phyloP scores from a whole-genome alignment of 768 basidiomycete genomes.

The Leucocoprinus sp. region DNA sequence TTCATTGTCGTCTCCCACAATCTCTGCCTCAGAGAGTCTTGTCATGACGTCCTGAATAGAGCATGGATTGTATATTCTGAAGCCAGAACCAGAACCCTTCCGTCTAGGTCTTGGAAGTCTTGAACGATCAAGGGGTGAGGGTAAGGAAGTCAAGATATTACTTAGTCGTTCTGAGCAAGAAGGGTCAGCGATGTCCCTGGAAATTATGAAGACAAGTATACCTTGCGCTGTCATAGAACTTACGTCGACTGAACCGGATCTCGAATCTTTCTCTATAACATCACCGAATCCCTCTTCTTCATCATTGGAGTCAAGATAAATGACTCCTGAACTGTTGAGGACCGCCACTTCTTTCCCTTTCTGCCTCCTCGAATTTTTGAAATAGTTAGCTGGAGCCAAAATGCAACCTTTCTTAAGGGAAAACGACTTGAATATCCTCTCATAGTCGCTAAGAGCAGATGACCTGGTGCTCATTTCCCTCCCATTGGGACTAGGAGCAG shows the following conservation, averaged over 20 bases:
- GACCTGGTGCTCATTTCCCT: slow-evolving; percentile 27
- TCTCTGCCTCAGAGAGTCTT: slow-evolving; percentile 69
- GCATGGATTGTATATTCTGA: slow-evolving; percentile 29
- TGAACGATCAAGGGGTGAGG: slow-evolving; percentile 18
- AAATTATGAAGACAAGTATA: slow-evolving; percentile 15
- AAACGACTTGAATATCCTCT: slow-evolving; percentile 72
- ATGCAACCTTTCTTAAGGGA: slow-evolving; percentile 64
- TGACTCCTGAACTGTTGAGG: slow-evolving; percentile 33
- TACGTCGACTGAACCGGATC: slow-evolving; percentile 19
- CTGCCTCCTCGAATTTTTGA: slow-evolving; percentile 29
- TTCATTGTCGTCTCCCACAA: slow-evolving; percentile 59
- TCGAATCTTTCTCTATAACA: slow-evolving; percentile 20
- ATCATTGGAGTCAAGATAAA: slow-evolving; percentile 48
- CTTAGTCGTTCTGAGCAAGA: slow-evolving; percentile 28
- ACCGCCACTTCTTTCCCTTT: slow-evolving; percentile 15
- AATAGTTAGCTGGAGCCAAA: slow-evolving; percentile 70
- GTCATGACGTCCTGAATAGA: slow-evolving; percentile 43
- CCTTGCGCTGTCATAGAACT: slow-evolving; percentile 32
- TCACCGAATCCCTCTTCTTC: slow-evolving; percentile 21
- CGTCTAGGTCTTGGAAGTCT: slow-evolving; percentile 14
- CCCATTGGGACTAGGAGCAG: slow-evolving; percentile 18
- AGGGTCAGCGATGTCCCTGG: neutral
- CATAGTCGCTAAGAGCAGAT: slow-evolving; percentile 49
- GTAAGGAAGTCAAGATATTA: slow-evolving; percentile 28
- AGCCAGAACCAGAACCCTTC: slow-evolving; percentile 14